Base-by-base conservation (phyloP, 345 rosid species). In the Aquilaria malaccensis region DNA sequence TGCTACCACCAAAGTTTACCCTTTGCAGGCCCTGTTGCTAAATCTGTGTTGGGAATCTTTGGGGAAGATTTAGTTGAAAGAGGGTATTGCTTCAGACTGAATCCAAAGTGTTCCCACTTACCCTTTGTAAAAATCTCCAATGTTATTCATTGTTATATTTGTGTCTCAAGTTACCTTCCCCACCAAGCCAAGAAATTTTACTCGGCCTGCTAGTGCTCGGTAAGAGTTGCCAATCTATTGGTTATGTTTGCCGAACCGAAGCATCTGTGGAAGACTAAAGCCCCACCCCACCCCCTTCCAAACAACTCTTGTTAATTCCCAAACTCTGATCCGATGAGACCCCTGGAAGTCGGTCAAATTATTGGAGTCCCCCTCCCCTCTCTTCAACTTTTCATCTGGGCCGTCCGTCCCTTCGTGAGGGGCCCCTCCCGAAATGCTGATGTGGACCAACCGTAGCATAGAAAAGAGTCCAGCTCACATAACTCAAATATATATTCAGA, bases 31-130 rank as follows among this genome's bases (percentile, higher is more conserved):
- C 30, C 33, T 53, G 66, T 37, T 48, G 43, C 70, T 33, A 33
- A 50, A 72, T 70, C 70, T 55, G 60, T 4, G 55, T 9, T 15
- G 33, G 66, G 79, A 66, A 74, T 74, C 70, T 60, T 37, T 66
- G 50, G 47, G 29, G 37, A 46, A 63, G 50, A 66, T 64, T 60
- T 67, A 51, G 60, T 60, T 67, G 15, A 62, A 53, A 47, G 14
- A n/a, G 13, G 70, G 61, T 45, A 43, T 63, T 62, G 64, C 72
- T 72, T 77, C 22, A 56, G 37, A 30, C 7, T 49, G 47, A 72
- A 46, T 55, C 49, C 61, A 55, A 70, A 13, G 53, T 12, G 45
- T 5, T 15, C 7, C 14, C 56, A 15, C 37, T 10, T 57, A 9
- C 9, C 10, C 45, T 15, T 7, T 50, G 32, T 31, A 55, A 55